phyloP scores from a whole-genome alignment of 331 rosid species.

The Telfairia occidentalis region DNA sequence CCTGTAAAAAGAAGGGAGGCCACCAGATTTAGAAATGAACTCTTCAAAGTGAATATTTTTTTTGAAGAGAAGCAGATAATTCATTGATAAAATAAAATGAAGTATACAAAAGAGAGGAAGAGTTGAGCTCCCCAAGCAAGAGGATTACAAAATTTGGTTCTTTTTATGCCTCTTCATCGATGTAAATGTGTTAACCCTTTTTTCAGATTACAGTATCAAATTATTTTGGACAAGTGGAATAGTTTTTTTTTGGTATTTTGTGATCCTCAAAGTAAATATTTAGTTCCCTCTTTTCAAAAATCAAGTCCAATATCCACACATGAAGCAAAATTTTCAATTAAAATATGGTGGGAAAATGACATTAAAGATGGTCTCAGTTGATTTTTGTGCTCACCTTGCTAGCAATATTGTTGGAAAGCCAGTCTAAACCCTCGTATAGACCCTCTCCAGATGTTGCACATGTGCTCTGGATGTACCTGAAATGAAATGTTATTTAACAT shows the following conservation, averaged over 20 bases:
- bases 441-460: conserved; percentile 99
- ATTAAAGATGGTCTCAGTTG: background rate
- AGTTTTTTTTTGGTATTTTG: background rate
- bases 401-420: conserved; percentile 97
- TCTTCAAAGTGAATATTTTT: background rate
- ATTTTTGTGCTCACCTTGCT: conserved; percentile 52
- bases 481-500: conserved; percentile 9
- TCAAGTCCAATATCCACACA: background rate
- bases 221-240: background rate
- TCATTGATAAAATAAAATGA: background rate
- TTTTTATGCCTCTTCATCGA: background rate
- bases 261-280: background rate
- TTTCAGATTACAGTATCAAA: background rate
- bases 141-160: background rate
- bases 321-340: background rate
- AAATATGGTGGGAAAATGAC: background rate
- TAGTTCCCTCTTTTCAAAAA: background rate
- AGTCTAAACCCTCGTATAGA: conserved; percentile 83
- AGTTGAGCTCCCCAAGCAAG: background rate
- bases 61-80: background rate
- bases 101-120: background rate
- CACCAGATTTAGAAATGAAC: conserved; percentile 6
- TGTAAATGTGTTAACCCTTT: background rate
- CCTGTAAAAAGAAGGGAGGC: conserved; percentile 26
- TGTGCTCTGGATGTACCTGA: conserved; percentile 97